These are phyloP conservation scores for Chenopodium quinoa DNA, from an alignment of 148 eudicot genomes.

Conservation along the genomic window DNA sequence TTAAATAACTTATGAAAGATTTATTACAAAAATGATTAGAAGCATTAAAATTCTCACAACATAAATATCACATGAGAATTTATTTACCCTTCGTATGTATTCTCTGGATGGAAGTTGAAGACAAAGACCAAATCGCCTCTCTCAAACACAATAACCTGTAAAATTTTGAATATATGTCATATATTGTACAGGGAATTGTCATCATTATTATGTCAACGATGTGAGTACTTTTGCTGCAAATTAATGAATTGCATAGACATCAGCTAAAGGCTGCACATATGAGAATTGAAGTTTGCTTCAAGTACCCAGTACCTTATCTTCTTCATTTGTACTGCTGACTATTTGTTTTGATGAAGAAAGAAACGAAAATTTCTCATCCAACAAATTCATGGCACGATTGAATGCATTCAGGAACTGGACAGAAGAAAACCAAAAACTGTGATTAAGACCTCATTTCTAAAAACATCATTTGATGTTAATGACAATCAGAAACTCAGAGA, in stretches of 20 bases:
- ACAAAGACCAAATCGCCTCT: slow-evolving; percentile 90
- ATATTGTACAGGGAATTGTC: neutral
- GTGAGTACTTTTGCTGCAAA: neutral
- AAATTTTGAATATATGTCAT: neutral
- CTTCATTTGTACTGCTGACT: slow-evolving; percentile 81
- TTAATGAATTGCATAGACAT: neutral
- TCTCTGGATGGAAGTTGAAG: slow-evolving; percentile 90
- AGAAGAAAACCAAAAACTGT: slow-evolving; percentile 1
- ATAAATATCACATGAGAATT: neutral
- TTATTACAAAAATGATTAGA: neutral
- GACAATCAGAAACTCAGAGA: neutral
- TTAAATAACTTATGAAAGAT: neutral
- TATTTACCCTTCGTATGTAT: slow-evolving; percentile 83
- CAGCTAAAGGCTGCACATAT: neutral
- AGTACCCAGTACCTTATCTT: slow-evolving; percentile 60
- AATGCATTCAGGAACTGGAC: slow-evolving; percentile 82
- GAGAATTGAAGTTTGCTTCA: neutral
- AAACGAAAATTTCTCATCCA: slow-evolving; percentile 76
- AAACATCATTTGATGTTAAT: neutral
- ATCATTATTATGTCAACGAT: neutral
- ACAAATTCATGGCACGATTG: slow-evolving; percentile 83
- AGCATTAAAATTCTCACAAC: neutral
- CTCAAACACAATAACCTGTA: slow-evolving; percentile 94
- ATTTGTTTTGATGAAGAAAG: slow-evolving; percentile 72
- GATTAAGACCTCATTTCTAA: neutral